Conservation (phyloP, 768 basidiomycete genomes). For the Coprinopsis marcescibilis region DNA sequence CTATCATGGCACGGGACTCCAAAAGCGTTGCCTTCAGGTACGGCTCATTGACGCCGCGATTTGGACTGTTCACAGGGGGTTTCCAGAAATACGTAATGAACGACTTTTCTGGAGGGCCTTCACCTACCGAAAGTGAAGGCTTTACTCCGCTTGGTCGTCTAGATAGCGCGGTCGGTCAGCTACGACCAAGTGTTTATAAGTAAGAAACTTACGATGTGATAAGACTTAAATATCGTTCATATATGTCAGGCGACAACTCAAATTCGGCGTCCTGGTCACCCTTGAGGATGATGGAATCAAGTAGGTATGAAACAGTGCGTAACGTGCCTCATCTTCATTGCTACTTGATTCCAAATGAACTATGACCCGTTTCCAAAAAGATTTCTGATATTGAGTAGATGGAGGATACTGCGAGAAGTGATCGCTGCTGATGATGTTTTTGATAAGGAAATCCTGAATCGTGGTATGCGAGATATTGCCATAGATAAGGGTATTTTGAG, state of each 20-base stretch:
- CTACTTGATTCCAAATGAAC: constrained; percentile 40
- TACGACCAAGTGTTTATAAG: constrained; percentile 8
- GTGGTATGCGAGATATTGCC: constrained; percentile 33
- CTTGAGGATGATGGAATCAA: not conserved
- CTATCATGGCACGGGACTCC: constrained; percentile 70
- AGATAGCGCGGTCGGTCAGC: constrained; percentile 4
- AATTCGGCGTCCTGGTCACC: constrained; percentile 32
- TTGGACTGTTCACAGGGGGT: constrained; percentile 2
- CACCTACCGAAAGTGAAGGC: constrained; percentile 18
- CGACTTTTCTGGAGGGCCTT: constrained; percentile 42
- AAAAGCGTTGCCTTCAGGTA: constrained; percentile 52
- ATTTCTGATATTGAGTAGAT: constrained; percentile 51
- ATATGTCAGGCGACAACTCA: constrained; percentile 63
- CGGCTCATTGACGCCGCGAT: constrained; percentile 3
- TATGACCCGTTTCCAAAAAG: constrained; percentile 75
- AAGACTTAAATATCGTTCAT: constrained; percentile 53
- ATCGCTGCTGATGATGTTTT: constrained; percentile 40
- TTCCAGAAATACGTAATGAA: constrained; percentile 67
- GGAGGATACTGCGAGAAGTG: constrained; percentile 60
- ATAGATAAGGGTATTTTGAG: constrained; percentile 35
- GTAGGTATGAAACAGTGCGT: constrained; percentile 2
- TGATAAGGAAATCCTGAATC: constrained; percentile 54
- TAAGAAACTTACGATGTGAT: constrained; percentile 33
- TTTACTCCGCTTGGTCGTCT: constrained; percentile 16
- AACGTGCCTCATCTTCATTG: constrained; percentile 40